Evolutionary conservation across 2,329 filamentous ascomycete genomes (phyloP).

Genomic region (Calonectria pseudoreteaudii): DNA sequence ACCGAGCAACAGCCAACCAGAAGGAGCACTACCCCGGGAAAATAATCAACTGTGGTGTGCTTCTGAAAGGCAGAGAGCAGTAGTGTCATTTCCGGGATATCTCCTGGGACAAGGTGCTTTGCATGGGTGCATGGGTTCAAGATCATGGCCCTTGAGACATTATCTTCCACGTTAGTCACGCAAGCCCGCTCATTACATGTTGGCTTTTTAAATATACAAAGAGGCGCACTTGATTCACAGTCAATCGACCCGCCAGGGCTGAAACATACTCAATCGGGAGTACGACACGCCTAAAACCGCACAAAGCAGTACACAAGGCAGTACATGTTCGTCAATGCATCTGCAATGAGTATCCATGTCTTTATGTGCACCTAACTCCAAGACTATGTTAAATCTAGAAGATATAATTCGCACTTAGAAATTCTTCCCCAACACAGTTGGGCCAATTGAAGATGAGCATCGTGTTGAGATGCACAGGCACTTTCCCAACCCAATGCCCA

Average conservation of each 20-base stretch:
- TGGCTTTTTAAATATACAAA: not conserved
- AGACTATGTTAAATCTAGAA: not conserved
- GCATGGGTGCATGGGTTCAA: not conserved
- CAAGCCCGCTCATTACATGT: not conserved
- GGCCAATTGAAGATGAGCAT: not conserved
- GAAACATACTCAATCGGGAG: not conserved
- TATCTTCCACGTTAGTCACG: not conserved
- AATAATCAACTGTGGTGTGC: not conserved
- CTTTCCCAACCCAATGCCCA: not conserved
- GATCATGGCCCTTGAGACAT: not conserved
- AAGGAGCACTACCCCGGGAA: not conserved
- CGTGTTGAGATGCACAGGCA: not conserved
- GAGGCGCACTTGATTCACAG: not conserved
- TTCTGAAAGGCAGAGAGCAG: not conserved
- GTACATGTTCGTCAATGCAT: not conserved
- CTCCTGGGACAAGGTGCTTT: not conserved
- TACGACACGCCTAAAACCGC: not conserved
- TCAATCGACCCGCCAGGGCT: not conserved
- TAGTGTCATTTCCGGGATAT: conserved; percentile 18
- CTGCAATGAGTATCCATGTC: not conserved
- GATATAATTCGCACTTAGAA: not conserved
- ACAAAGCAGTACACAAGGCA: too few relatives aligned
- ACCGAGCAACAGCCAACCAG: conserved; percentile 1
- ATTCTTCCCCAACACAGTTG: not conserved
- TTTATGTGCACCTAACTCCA: too few relatives aligned